Percentiles rank a stretch among this genome's conserved stretches.
Evolutionary conservation across 306 rosid genomes (phyloP).

Genomic region (Styphnolobium japonicum): DNA sequence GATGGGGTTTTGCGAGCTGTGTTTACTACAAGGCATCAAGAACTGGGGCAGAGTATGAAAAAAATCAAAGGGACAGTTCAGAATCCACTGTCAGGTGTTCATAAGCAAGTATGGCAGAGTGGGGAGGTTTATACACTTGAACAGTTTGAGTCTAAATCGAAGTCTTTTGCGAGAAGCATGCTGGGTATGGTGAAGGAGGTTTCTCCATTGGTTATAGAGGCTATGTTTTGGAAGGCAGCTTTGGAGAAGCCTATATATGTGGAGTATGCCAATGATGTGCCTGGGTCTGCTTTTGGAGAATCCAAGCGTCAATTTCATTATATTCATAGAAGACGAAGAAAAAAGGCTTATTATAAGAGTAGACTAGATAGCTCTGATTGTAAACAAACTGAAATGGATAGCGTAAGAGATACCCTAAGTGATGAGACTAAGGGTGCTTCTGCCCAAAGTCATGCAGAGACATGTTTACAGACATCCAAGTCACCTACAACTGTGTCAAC

Average conservation of each 20-base stretch:
- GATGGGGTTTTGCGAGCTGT: slow-evolving; percentile 67
- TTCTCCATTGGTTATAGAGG: slow-evolving; percentile 74
- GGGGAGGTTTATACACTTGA: slow-evolving; percentile 90
- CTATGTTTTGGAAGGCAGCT: slow-evolving; percentile 96
- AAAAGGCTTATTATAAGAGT: slow-evolving; percentile 69
- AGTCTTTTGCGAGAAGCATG: slow-evolving; percentile 57
- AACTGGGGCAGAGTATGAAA: slow-evolving; percentile 70
- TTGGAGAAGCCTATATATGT: slow-evolving; percentile 85
- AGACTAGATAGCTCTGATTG: slow-evolving; percentile 46
- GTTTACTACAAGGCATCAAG: slow-evolving; percentile 95
- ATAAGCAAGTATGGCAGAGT: slow-evolving; percentile 98
- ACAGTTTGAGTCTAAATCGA: slow-evolving; percentile 89
- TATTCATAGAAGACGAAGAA: slow-evolving; percentile 68
- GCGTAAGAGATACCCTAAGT: slow-evolving; percentile 20
- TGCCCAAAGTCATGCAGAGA: slow-evolving; percentile 23
- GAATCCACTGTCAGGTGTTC: slow-evolving; percentile 47
- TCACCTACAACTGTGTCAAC: slow-evolving; percentile 33
- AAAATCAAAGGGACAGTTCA: slow-evolving; percentile 62
- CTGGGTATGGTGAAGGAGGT: slow-evolving; percentile 69
- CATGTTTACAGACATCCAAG: slow-evolving; percentile 39
- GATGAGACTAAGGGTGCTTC: slow-evolving; percentile 33
- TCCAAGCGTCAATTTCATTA: slow-evolving; percentile 65
- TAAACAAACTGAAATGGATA: slow-evolving; percentile 38
- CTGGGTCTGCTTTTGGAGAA: slow-evolving; percentile 94
- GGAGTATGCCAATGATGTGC: slow-evolving; percentile 98